Conservation (phyloP, 2,329 filamentous ascomycete genomes). For the Geoglossum cookeanum region DNA sequence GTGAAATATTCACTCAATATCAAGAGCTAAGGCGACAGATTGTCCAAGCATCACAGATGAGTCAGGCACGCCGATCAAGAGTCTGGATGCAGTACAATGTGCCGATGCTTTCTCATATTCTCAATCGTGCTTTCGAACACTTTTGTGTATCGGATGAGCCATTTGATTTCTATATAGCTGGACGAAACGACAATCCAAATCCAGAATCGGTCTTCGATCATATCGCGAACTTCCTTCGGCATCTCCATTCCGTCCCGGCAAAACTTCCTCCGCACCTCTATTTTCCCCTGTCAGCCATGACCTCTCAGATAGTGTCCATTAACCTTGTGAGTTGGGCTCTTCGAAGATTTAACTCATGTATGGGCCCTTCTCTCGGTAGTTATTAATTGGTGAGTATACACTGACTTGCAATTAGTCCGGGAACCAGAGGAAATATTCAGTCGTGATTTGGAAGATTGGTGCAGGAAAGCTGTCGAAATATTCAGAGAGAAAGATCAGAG, state of each 20-base stretch:
- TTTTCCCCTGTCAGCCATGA: background rate
- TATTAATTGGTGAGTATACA: too few species aligned
- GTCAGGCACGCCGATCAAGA: slow-evolving; percentile 5
- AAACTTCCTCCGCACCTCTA: background rate
- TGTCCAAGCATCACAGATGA: slow-evolving; percentile 6
- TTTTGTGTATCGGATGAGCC: slow-evolving; percentile 9
- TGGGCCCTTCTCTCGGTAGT: background rate
- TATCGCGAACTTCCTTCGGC: slow-evolving; percentile 10
- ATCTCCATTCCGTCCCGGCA: background rate
- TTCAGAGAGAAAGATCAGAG: background rate
- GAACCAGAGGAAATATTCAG: background rate
- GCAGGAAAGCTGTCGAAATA: background rate
- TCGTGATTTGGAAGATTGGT: background rate
- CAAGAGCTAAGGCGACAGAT: slow-evolving; percentile 6
- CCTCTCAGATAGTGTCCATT: background rate
- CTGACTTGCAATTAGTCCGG: too few species aligned
- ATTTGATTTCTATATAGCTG: slow-evolving; percentile 10
- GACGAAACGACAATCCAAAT: slow-evolving; percentile 9
- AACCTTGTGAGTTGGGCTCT: background rate
- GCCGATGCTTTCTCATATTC: slow-evolving; percentile 9
- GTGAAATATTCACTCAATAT: slow-evolving; percentile 8
- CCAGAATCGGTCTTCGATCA: slow-evolving; percentile 8
- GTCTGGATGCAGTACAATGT: slow-evolving; percentile 9
- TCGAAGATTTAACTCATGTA: background rate
- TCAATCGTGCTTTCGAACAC: slow-evolving; percentile 9